Base-by-base conservation (phyloP, 306 rosid genomes). In the Bauhinia variegata region DNA sequence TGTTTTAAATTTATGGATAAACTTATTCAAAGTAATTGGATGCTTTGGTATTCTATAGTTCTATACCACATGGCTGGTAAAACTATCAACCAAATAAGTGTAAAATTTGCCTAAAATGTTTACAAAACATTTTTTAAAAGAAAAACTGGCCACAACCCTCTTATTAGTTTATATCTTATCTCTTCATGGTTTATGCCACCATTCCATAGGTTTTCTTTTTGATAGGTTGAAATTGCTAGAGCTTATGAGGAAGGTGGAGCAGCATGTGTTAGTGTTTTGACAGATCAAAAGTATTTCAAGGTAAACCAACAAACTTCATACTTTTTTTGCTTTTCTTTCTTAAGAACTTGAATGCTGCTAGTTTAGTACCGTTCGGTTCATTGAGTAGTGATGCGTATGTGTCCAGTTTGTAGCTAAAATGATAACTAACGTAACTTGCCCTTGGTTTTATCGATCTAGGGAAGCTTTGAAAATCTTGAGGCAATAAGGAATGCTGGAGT, bases 231-330 rank as follows among this genome's bases (percentile, higher is more conserved):
- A 73, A 73, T 93, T 68, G 99, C 97, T 67, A 75, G 41, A 80
- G 86, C 99, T 56, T 90, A 93, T 62, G 97, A 90, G 87, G 85
- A 79, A 74, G 99, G 99, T 47, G 99, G 96, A 78, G 99, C 99
- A 5, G 99, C 99, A 65, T 93, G 99, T 77, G 87, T 93, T 34
- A 93, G 99, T 79, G 95, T 95, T 82, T 64, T 95, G 78, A 90
- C 99, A 1, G 99, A 95, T 71, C 77, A 73, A 66, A 90, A 95
- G 81, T 95, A 70, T 78, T 95, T 95, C 70, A 83, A 88, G 99
- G 99, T 95, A 78, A 73, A 60, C 44, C 37, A 54, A 43, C 66
- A 59, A 66, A 49, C 71, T 41, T 41, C 36, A 50, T 60, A 30
- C 47, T 30, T 13, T 33, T 39, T 50, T 55, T 30, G n/a, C n/a